Evolutionary conservation across 2,329 filamentous ascomycete species (phyloP).

Genomic region (Coniella vitis): DNA sequence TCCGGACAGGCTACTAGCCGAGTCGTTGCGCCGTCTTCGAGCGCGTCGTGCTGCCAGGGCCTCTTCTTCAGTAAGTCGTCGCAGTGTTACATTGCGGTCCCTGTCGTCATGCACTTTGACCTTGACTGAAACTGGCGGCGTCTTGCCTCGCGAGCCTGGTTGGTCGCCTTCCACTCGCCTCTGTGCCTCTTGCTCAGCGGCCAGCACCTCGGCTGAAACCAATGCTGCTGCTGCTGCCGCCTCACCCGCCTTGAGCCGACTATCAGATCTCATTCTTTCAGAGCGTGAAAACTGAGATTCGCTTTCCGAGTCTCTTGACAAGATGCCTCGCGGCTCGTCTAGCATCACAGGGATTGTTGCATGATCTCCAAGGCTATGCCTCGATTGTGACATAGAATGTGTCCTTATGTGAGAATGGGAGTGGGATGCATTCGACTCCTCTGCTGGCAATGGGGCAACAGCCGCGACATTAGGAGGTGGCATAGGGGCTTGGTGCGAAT

Average conservation of each 20-base stretch:
- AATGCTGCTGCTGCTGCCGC: slow-evolving; percentile 41
- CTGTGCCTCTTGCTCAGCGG: slow-evolving; percentile 39
- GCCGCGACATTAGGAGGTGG: slow-evolving; percentile 9
- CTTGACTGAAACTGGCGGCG: slow-evolving; percentile 48
- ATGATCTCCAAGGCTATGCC: slow-evolving; percentile 29
- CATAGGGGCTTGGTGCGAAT: slow-evolving; percentile 1
- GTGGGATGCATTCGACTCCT: slow-evolving; percentile 16
- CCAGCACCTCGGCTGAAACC: slow-evolving; percentile 39
- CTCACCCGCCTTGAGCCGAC: slow-evolving; percentile 39
- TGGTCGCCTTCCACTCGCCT: slow-evolving; percentile 24
- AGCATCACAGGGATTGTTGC: slow-evolving; percentile 50
- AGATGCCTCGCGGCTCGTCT: slow-evolving; percentile 41
- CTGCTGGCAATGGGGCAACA: slow-evolving; percentile 6
- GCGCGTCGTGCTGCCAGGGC: slow-evolving; percentile 36
- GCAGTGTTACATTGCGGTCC: slow-evolving; percentile 54
- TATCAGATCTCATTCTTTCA: slow-evolving; percentile 38
- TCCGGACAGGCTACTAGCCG: slow-evolving; percentile 50
- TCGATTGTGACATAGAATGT: slow-evolving; percentile 32
- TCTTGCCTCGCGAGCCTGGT: slow-evolving; percentile 32
- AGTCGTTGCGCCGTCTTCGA: slow-evolving; percentile 38
- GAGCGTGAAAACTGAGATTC: slow-evolving; percentile 37
- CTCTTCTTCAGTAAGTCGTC: slow-evolving; percentile 55
- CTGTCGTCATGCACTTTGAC: slow-evolving; percentile 54
- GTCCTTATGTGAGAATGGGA: slow-evolving; percentile 33
- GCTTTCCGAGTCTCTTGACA: slow-evolving; percentile 33